Evolutionary conservation across 345 rosid species (phyloP).

Genomic region (Clausena lansium): DNA sequence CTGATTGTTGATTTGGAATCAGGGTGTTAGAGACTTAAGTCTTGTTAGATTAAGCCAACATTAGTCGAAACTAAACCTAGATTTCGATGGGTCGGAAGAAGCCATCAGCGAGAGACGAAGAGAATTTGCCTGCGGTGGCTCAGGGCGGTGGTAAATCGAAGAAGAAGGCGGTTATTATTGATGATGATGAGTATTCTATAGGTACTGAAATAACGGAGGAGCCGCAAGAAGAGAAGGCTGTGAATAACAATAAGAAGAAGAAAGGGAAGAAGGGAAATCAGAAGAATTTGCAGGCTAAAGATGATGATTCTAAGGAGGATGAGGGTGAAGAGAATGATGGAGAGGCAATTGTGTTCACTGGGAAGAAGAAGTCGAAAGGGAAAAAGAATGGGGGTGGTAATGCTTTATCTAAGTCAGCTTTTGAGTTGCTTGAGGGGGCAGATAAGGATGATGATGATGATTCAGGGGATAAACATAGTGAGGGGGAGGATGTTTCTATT

Average conservation of each 20-base stretch:
- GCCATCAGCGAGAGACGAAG: slow-evolving; percentile 56
- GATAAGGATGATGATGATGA: slow-evolving; percentile 34
- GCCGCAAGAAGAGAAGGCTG: slow-evolving; percentile 36
- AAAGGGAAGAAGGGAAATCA: slow-evolving; percentile 61
- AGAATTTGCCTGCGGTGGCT: slow-evolving; percentile 29
- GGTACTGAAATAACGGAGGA: slow-evolving; percentile 63
- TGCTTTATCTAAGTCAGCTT: slow-evolving; percentile 33
- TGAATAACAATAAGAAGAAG: slow-evolving; percentile 46
- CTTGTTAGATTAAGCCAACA: neutral
- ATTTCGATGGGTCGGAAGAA: slow-evolving; percentile 69
- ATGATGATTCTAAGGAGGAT: slow-evolving; percentile 33
- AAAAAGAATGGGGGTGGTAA: slow-evolving; percentile 35
- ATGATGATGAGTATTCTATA: slow-evolving; percentile 80
- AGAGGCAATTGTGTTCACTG: slow-evolving; percentile 33
- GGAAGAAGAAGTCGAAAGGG: slow-evolving; percentile 57
- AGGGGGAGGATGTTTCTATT: slow-evolving; percentile 37
- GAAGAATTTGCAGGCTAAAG: slow-evolving; percentile 28
- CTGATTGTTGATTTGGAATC: neutral
- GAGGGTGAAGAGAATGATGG: slow-evolving; percentile 34
- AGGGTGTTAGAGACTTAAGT: neutral
- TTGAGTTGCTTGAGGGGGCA: slow-evolving; percentile 47
- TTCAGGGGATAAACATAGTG: slow-evolving; percentile 26
- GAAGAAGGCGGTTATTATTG: slow-evolving; percentile 65
- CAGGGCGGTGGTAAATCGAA: slow-evolving; percentile 59
- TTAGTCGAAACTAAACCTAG: slow-evolving; percentile 8